Percentiles rank a stretch among this genome's conserved stretches.
phyloP scores from a whole-genome alignment of 176 grass and related monocot species.

The Triticum timopheevii region DNA sequence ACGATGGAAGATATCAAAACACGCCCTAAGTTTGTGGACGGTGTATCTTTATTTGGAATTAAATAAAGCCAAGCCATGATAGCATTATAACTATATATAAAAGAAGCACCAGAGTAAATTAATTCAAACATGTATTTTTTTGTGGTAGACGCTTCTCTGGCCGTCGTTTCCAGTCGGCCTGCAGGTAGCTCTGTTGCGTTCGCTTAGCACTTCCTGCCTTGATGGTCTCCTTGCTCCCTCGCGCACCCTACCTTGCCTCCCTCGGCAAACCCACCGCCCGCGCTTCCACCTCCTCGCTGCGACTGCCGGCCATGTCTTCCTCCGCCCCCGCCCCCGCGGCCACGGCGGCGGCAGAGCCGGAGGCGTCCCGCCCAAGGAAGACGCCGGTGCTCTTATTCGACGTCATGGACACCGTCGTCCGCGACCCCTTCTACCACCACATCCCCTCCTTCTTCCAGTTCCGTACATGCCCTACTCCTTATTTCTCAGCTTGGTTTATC shows the following conservation, averaged over 20 bases:
- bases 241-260: slow-evolving; percentile 31
- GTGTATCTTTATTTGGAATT: too few relatives aligned
- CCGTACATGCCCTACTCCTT: background rate
- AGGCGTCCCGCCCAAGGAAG: background rate
- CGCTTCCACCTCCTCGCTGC: background rate
- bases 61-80: too few relatives aligned
- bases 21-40: too few relatives aligned
- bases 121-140: too few relatives aligned
- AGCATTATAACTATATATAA: too few relatives aligned
- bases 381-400: slow-evolving; percentile 84
- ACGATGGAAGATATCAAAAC: too few relatives aligned
- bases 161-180: background rate
- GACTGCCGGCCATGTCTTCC: slow-evolving; percentile 9
- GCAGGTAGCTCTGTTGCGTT: background rate
- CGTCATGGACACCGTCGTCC: slow-evolving; percentile 93
- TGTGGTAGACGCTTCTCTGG: background rate
- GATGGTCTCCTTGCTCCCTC: slow-evolving; percentile 48
- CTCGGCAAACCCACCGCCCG: slow-evolving; percentile 5
- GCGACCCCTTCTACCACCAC: slow-evolving; percentile 89
- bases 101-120: too few relatives aligned
- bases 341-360: background rate
- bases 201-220: background rate
- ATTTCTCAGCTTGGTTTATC: background rate
- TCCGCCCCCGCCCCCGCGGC: background rate
- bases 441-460: slow-evolving; percentile 91